These are phyloP conservation scores for Medicago truncatula DNA, from an alignment of 306 rosid species.

Conservation along the genomic window DNA sequence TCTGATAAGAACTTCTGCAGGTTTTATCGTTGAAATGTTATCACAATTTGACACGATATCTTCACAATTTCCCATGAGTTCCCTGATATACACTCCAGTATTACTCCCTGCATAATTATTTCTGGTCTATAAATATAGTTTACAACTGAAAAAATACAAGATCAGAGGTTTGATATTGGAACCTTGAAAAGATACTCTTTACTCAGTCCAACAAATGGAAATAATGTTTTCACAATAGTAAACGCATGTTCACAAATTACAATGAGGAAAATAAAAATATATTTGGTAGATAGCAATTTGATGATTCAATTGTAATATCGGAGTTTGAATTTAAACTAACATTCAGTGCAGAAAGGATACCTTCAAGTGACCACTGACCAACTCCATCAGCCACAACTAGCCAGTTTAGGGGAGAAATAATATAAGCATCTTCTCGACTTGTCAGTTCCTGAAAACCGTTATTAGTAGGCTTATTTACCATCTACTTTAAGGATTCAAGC, in stretches of 20 bases:
- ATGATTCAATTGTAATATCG: constrained; percentile 3
- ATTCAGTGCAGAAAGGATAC: constrained; percentile 42
- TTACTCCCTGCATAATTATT: constrained; percentile 52
- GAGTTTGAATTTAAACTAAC: constrained; percentile 4
- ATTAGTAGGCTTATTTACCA: constrained; percentile 17
- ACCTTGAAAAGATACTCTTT: constrained; percentile 19
- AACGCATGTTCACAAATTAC: constrained; percentile 27
- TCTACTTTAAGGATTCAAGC: too few relatives aligned
- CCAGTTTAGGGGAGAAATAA: constrained; percentile 67
- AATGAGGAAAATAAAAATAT: constrained; percentile 17
- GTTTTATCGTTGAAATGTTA: constrained; percentile 49
- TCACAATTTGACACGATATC: constrained; percentile 49
- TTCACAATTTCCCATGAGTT: constrained; percentile 70
- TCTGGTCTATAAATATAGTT: constrained; percentile 9
- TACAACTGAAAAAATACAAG: constrained; percentile 23
- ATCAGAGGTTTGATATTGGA: constrained; percentile 22
- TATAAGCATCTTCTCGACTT: constrained; percentile 75
- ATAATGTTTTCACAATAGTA: constrained; percentile 7
- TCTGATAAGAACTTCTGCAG: constrained; percentile 60
- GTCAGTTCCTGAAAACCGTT: constrained; percentile 75
- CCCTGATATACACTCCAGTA: constrained; percentile 56
- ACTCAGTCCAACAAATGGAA: constrained; percentile 29
- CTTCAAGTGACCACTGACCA: constrained; percentile 80
- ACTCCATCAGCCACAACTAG: constrained; percentile 86
- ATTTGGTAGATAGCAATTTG: constrained; percentile 26